Percentiles rank a stretch among this genome's conserved stretches.
Evolutionary conservation across 768 basidiomycete genomes (phyloP).

Genomic region (Lyophyllum shimeji): DNA sequence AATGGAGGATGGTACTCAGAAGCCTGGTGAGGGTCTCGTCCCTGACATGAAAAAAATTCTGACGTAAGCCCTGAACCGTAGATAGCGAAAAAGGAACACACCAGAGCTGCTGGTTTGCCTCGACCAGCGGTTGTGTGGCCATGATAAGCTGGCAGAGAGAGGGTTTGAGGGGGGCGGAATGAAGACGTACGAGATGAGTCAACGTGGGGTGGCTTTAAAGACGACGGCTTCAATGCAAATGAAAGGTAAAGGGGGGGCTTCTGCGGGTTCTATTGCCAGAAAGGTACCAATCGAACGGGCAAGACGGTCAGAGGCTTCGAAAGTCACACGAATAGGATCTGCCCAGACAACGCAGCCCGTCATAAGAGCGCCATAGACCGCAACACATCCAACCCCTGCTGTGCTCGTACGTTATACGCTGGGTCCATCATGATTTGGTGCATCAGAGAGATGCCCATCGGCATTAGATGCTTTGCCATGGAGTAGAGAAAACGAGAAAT

Average conservation of each 20-base stretch:
- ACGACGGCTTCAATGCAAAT: constrained; percentile 44
- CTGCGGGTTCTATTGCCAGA: constrained; percentile 57
- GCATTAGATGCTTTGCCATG: constrained; percentile 7
- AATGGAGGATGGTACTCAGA: constrained; percentile 41
- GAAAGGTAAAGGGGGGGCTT: constrained; percentile 51
- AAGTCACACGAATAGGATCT: constrained; percentile 40
- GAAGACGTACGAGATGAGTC: constrained; percentile 37
- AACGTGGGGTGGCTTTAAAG: constrained; percentile 44
- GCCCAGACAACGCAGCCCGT: constrained; percentile 5
- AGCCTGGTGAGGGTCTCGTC: constrained; percentile 65
- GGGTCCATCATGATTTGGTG: constrained; percentile 13
- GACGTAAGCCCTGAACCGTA: constrained; percentile 10
- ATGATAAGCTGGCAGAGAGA: constrained; percentile 40
- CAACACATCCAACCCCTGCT: constrained; percentile 5
- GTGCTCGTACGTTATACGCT: constrained; percentile 10
- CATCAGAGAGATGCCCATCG: constrained; percentile 15
- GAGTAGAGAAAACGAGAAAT: background rate
- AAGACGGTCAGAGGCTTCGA: constrained; percentile 41
- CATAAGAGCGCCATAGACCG: constrained; percentile 8
- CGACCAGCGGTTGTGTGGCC: constrained; percentile 55
- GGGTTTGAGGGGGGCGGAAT: constrained; percentile 33
- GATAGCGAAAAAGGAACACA: constrained; percentile 31
- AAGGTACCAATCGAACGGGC: constrained; percentile 44
- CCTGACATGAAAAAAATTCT: constrained; percentile 37
- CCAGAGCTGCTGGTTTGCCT: constrained; percentile 67